Base-by-base conservation (phyloP, 805 yeast species). In the Metschnikowia koreensis region DNA sequence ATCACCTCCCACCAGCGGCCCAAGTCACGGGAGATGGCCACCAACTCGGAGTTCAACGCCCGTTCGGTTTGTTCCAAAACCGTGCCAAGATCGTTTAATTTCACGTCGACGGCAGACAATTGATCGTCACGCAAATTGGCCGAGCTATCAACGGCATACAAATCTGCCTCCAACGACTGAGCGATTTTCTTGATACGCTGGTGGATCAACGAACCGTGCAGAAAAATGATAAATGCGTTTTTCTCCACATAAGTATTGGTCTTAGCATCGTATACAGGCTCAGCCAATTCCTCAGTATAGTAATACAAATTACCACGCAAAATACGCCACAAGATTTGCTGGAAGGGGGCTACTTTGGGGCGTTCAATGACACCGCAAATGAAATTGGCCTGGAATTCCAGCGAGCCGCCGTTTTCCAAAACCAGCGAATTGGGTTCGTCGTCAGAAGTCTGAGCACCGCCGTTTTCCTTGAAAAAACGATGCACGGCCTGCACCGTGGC, bases 271-370 rank as follows among this genome's bases (percentile, higher is more conserved):
- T 80, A 81, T 47, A 90, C 71, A 17, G 83, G 81, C 60, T 86
- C 88, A 7, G 80, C 80, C 53, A 93, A 82, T 59, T 88, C 94
- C 44, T 81, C 79, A 56, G 87, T 81, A 59, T 85, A 84, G 67
- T 92, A 81, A 63, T 81, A 89, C 58, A 96, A 75, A 67, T 94
- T 94, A 64, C 99, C 99, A 67, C 99, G 83, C 56, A 93, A 79
- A 16, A 90, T 83, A 71, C 99, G 81, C 96, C 97, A 94, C 44
- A 91, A 72, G 51, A 94, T 89, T 61, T 84, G 87, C 65, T 91
- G 91, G 56, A 94, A 74, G 1, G 86, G 76, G 13, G 79, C 81
- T 28, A 90, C 77, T 63, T 87, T 87, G 10, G 76, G 81, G 61
- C 94, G 80, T 41, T 83, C 79, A 43, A 94, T 84, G 12, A 93